These are phyloP conservation scores for Hirsutella minnesotensis DNA, from an alignment of 2,329 filamentous ascomycete genomes.

Conservation along the genomic window DNA sequence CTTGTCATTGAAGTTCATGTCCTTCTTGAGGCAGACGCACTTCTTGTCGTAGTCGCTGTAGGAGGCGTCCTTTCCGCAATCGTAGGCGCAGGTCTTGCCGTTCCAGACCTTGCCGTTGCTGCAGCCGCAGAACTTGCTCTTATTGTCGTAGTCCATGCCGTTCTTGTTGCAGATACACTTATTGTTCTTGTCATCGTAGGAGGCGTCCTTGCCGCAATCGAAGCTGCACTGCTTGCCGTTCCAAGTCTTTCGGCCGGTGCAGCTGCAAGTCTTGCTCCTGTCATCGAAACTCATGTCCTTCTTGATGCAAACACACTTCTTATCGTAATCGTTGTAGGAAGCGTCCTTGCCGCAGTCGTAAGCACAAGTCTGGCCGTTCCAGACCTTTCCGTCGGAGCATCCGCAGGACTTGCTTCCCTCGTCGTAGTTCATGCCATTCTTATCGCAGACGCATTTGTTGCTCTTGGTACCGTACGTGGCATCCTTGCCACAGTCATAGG, in stretches of 20 bases:
- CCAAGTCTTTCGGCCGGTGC: constrained; percentile 1
- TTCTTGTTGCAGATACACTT: constrained; percentile 1
- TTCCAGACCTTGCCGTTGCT: background rate
- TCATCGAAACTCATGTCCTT: constrained; percentile 1
- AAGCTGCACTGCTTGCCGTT: constrained; percentile 1
- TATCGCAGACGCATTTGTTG: constrained; percentile 1
- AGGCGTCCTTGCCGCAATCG: constrained; percentile 5
- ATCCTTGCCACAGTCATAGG: constrained; percentile 2
- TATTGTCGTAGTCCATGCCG: background rate
- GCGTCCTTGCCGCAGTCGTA: constrained; percentile 3
- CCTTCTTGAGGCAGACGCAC: constrained; percentile 1
- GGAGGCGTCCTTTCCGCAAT: constrained; percentile 1
- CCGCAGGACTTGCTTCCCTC: background rate
- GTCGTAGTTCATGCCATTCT: background rate
- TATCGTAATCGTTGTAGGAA: background rate
- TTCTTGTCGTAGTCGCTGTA: background rate
- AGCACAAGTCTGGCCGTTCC: background rate
- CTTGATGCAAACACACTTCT: constrained; percentile 1
- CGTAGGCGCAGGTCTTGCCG: background rate
- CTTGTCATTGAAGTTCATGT: background rate
- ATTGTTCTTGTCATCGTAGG: background rate
- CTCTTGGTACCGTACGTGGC: background rate
- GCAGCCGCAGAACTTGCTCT: constrained; percentile 1
- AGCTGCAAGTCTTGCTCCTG: constrained; percentile 2
- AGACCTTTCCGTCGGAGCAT: background rate